Evolutionary conservation across 306 rosid genomes (phyloP), one percentile per base, ranked within the genome.

Genomic region (Begonia peltatifolia): DNA sequence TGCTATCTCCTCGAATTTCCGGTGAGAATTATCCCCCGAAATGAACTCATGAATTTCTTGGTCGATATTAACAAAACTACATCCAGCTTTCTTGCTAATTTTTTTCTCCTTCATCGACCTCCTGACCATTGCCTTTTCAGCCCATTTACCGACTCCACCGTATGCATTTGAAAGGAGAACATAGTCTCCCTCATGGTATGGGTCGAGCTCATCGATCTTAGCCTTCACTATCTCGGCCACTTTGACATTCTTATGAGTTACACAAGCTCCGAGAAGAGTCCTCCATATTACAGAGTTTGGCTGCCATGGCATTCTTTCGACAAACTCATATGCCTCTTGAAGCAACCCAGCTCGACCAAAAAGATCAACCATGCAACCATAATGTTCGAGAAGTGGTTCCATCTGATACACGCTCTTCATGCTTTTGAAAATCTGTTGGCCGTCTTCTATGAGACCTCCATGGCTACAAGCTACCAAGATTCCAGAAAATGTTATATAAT

Each of bases 391-490:
- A 59, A 42, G 48, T 1, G 84, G 88, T 11, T 71, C 69, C 61
- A 71, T 46, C 15, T 57, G 25, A 43, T 69, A 62, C 55, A 54
- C 74, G 18, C 56, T 58, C 61, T 25, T 12, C 59, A 81, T 74
- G 65, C 71, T 67, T 53, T 50, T 14, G 9, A 74, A 81, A 63
- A 77, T 14, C 42, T 9, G 25, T 77, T 69, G 22, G 9, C 81
- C 84, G 35, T 77, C 84, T 61, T 74, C 71, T 52, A 81, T 76
- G 11, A 81, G 75, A 50, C 88, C 81, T 6, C 73, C 66, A 18
- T 81, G 88, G 41, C 84, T 74, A 61, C 88, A 81, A 35, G 84
- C 88, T 61, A 77, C 79, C 69, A 81, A 81, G 6, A 62, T 53
- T 42, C 73, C 74, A 2, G 65, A 63, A 42, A 77, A 66, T 0